These are phyloP conservation scores for Rhodotorula sp. DNA, from an alignment of 1,284 basidiomycete species.

Conservation along the genomic window DNA sequence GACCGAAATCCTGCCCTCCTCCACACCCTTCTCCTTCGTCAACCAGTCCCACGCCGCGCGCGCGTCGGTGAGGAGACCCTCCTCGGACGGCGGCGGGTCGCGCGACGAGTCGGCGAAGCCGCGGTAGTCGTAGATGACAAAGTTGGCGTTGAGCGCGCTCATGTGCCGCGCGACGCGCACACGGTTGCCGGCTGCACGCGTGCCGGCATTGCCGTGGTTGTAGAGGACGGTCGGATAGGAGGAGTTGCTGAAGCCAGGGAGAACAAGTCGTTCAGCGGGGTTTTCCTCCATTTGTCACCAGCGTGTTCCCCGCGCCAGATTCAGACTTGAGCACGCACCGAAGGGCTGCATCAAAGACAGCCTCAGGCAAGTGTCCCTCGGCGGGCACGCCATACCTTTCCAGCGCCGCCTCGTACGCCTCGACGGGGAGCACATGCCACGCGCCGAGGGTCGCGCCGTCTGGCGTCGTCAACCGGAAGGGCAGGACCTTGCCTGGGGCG, in stretches of 20 bases:
- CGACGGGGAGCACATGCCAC: conserved; percentile 82
- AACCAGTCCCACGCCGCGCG: conserved; percentile 79
- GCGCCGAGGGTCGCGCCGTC: conserved; percentile 80
- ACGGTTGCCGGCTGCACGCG: conserved; percentile 67
- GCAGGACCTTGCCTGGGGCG: conserved; percentile 76
- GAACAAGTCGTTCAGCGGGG: neutral
- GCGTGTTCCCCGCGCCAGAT: neutral
- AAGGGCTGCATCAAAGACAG: conserved; percentile 58
- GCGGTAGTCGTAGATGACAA: conserved; percentile 43
- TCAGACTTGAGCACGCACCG: conserved; percentile 15
- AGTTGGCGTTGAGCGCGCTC: conserved; percentile 26
- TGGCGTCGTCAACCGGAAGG: conserved; percentile 67
- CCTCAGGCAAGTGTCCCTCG: conserved; percentile 35
- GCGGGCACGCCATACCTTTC: neutral
- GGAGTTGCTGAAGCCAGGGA: conserved; percentile 15
- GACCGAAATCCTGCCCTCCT: conserved; percentile 64
- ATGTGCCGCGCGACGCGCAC: conserved; percentile 52
- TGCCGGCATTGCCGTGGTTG: conserved; percentile 86
- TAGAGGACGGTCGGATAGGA: conserved; percentile 75
- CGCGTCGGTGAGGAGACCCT: conserved; percentile 74
- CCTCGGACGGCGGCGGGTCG: conserved; percentile 62
- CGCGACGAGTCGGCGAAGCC: conserved; percentile 88
- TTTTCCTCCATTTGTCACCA: neutral
- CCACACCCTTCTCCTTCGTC: conserved; percentile 52
- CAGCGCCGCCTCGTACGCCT: conserved; percentile 56